phyloP scores from a whole-genome alignment of 179 eudicot genomes.

The Silene noctiflora region DNA sequence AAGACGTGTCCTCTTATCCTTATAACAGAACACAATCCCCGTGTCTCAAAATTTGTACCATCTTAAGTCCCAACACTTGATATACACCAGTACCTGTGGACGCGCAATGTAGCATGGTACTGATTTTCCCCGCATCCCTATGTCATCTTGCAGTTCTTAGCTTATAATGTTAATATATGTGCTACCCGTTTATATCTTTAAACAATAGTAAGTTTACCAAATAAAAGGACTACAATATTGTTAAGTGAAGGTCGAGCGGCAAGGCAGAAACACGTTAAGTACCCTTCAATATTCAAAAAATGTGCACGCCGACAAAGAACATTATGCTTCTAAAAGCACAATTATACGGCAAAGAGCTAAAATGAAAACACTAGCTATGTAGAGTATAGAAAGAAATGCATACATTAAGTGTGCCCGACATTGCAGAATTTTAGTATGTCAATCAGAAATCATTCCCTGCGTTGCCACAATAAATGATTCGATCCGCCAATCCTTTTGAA shows the following conservation, averaged over 20 bases:
- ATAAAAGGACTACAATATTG: background rate
- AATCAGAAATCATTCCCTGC: conserved; percentile 20
- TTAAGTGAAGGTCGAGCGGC: background rate
- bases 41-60: too few relatives aligned
- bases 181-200: background rate
- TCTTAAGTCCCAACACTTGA: too few relatives aligned
- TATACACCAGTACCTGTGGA: too few relatives aligned
- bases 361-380: background rate
- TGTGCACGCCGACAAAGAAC: too few relatives aligned
- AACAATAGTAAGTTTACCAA: background rate
- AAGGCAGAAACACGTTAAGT: too few relatives aligned
- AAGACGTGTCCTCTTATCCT: too few relatives aligned
- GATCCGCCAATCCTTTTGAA: background rate
- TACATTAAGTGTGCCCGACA: conserved; percentile 26
- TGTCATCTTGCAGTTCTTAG: background rate
- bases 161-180: background rate
- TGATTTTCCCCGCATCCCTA: background rate
- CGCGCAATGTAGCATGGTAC: background rate
- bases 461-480: background rate
- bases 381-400: background rate
- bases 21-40: too few relatives aligned
- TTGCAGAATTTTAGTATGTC: conserved; percentile 6
- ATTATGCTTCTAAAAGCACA: background rate
- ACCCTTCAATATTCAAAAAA: too few relatives aligned
- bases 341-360: background rate